Evolutionary conservation across 192 early-diverging fungal genomes (phyloP).

Genomic region (Tieghemiomyces parasiticus): DNA sequence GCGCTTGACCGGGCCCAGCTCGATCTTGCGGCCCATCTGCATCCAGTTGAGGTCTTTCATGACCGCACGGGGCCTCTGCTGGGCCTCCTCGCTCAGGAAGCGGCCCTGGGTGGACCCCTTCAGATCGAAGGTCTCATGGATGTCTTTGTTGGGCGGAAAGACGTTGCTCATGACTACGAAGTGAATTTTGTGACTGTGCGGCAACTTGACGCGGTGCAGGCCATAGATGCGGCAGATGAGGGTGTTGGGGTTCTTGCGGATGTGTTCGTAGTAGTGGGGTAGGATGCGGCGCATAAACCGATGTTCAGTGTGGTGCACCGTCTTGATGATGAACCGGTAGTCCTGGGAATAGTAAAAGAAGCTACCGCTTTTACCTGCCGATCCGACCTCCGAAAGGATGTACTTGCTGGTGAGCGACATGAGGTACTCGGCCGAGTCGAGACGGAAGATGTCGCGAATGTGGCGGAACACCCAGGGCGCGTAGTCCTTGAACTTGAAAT

Average conservation of each 20-base stretch:
- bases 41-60: conserved; percentile 98
- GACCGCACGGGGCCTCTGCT: conserved; percentile 71
- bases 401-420: conserved; percentile 91
- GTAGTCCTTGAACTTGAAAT: conserved; percentile 99
- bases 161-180: conserved; percentile 99
- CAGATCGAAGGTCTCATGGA: conserved; percentile 90
- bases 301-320: conserved; percentile 88
- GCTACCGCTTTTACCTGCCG: conserved; percentile 87
- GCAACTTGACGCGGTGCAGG: conserved; percentile 89
- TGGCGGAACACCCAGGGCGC: conserved; percentile 92
- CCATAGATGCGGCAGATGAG: conserved; percentile 90
- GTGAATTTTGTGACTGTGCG: conserved; percentile 85
- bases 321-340: conserved; percentile 98
- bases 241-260: conserved; percentile 78
- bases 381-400: conserved; percentile 86
- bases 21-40: conserved; percentile 48
- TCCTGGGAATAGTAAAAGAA: conserved; percentile 99
- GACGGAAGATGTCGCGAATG: conserved; percentile 73
- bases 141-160: conserved; percentile 92
- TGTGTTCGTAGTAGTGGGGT: conserved; percentile 80
- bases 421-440: conserved; percentile 88
- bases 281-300: conserved; percentile 83
- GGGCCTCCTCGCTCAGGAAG: conserved; percentile 53
- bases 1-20: conserved; percentile 71
- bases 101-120: conserved; percentile 90